A percentile compares a stretch with the other conserved stretches of the same genome.
phyloP scores from a whole-genome alignment of 1,139 yeast genomes.

The Lodderomyces elongisporus region DNA sequence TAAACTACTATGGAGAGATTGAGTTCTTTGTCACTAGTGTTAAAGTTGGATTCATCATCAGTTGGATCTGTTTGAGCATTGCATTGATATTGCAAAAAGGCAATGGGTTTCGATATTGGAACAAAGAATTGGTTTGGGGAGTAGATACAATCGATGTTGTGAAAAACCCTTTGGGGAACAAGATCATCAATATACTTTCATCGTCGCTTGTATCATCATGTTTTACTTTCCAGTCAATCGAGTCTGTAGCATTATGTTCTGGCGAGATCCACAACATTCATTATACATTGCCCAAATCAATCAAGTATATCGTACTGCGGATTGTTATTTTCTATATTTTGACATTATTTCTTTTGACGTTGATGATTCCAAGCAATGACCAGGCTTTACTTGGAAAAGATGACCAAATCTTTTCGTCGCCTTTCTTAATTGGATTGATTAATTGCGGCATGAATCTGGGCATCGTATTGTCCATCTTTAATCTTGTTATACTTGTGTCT shows the following conservation, averaged over 20 bases:
- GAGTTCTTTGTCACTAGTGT: constrained; percentile 18
- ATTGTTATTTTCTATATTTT: constrained; percentile 16
- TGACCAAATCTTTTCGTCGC: constrained; percentile 13
- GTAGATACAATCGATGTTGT: constrained; percentile 8
- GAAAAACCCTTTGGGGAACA: constrained; percentile 24
- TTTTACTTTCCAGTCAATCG: constrained; percentile 32
- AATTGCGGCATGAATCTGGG: constrained; percentile 10
- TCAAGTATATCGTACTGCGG: constrained; percentile 14
- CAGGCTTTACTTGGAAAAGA: constrained; percentile 9
- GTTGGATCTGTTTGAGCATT: constrained; percentile 14
- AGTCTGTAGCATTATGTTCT: constrained; percentile 30
- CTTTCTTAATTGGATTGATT: constrained; percentile 14
- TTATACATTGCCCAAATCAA: constrained; percentile 13
- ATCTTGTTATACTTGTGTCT: constrained; percentile 19
- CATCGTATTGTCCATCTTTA: constrained; percentile 12
- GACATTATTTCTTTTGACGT: constrained; percentile 15
- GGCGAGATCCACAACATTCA: constrained; percentile 19
- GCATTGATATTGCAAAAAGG: constrained; percentile 3
- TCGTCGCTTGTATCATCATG: constrained; percentile 27
- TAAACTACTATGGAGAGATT: constrained; percentile 20
- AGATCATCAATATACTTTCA: constrained; percentile 12
- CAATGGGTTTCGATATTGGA: constrained; percentile 11
- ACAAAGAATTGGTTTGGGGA: constrained; percentile 8
- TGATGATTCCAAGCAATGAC: constrained; percentile 17
- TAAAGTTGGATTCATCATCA: constrained; percentile 17